A percentile compares a stretch with the other conserved stretches of the same genome.
Evolutionary conservation across 2,329 filamentous ascomycete species (phyloP).

Genomic region (Diplodia seriata): DNA sequence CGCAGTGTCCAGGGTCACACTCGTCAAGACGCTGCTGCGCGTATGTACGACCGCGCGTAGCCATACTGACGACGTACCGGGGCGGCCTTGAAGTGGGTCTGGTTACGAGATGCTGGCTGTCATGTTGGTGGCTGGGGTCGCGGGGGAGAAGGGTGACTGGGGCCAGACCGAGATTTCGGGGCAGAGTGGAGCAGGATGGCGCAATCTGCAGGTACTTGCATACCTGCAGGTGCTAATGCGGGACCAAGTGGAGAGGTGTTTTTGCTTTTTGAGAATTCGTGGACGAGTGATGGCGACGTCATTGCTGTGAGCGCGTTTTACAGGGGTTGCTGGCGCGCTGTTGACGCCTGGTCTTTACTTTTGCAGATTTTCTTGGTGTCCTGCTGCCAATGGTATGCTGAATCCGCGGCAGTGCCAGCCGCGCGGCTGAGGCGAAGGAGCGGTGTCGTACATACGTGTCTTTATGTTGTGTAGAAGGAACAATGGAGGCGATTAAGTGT

Average conservation of each 20-base stretch:
- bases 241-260: background rate
- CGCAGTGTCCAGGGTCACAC: background rate
- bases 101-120: background rate
- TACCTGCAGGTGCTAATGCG: background rate
- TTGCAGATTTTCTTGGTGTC: background rate
- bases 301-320: background rate
- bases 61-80: background rate
- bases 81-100: background rate
- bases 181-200: background rate
- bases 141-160: background rate
- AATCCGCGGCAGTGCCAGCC: background rate
- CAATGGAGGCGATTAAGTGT: background rate
- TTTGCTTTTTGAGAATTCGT: background rate
- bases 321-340: background rate
- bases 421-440: background rate
- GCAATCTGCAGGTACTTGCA: constrained; percentile 3
- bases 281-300: background rate
- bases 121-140: background rate
- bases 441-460: constrained; percentile 1
- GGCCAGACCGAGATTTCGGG: background rate
- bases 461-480: background rate
- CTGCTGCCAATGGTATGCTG: background rate
- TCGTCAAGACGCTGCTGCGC: background rate
- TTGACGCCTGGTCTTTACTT: background rate
- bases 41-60: background rate